These are phyloP conservation scores for Candida tetrigidarum DNA, from an alignment of 1,139 yeast species.

Conservation along the genomic window DNA sequence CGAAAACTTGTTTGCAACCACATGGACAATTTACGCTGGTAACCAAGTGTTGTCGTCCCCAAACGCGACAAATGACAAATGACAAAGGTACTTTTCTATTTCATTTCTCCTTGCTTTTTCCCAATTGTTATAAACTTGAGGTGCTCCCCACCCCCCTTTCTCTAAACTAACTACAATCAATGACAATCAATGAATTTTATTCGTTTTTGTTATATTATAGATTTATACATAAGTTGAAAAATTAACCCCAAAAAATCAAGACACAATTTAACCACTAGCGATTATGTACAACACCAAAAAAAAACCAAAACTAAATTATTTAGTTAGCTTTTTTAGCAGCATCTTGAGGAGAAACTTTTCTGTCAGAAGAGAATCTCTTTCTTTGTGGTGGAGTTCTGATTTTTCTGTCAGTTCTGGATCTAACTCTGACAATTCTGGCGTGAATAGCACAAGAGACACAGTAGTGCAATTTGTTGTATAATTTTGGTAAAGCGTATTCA, in stretches of 20 bases:
- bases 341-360: constrained; percentile 95
- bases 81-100: too few relatives aligned
- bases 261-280: constrained; percentile 2
- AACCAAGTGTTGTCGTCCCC: too few relatives aligned
- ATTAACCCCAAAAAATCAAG: constrained; percentile 4
- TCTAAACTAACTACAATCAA: neutral
- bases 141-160: neutral
- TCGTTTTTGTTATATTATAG: constrained; percentile 7
- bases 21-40: too few relatives aligned
- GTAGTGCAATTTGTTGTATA: constrained; percentile 99
- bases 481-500: constrained; percentile 99
- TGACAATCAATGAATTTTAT: constrained; percentile 6
- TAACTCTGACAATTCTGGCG: constrained; percentile 99
- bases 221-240: constrained; percentile 10
- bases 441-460: constrained; percentile 99
- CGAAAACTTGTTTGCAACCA: too few relatives aligned
- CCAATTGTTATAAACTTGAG: too few relatives aligned
- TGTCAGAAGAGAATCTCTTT: constrained; percentile 97
- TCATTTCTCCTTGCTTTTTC: too few relatives aligned
- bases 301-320: constrained; percentile 5
- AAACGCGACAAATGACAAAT: too few relatives aligned
- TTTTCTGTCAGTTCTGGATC: constrained; percentile 99
- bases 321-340: constrained; percentile 90
- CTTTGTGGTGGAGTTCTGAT: constrained; percentile 99
- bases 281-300: too few relatives aligned